phyloP scores from a whole-genome alignment of 352 stramenopile genomes.

The Peronospora tabacina region DNA sequence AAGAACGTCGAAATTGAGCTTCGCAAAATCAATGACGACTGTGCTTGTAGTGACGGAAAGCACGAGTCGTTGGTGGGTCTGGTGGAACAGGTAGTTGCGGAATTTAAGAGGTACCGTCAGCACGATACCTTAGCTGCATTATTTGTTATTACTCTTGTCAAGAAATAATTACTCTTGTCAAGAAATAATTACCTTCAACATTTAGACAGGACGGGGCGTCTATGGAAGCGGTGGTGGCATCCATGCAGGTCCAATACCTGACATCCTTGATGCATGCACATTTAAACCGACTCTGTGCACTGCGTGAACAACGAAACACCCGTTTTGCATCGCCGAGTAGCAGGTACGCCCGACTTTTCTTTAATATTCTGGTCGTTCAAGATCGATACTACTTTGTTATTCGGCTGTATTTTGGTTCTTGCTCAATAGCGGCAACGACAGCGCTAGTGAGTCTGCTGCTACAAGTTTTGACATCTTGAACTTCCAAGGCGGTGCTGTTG shows the following conservation, averaged over 20 bases:
- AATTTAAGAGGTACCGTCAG: conserved; percentile 12
- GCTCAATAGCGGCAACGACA: conserved; percentile 1
- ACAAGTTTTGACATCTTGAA: background rate
- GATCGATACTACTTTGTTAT: background rate
- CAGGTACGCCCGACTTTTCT: conserved; percentile 5
- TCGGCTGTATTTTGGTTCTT: background rate
- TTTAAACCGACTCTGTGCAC: conserved; percentile 6
- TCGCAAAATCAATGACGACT: conserved; percentile 4
- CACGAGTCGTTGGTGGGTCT: conserved; percentile 11
- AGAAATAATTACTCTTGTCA: background rate
- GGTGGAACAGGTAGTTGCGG: conserved; percentile 7
- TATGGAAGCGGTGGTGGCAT: conserved; percentile 13
- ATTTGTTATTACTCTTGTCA: background rate
- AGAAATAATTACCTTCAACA: background rate
- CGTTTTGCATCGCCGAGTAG: background rate
- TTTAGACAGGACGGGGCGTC: conserved; percentile 6
- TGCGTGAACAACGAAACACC: conserved; percentile 7
- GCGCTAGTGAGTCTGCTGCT: background rate
- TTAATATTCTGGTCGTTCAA: background rate
- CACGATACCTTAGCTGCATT: background rate
- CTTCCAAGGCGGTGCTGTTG: background rate
- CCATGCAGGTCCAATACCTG: conserved; percentile 14
- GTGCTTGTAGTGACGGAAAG: conserved; percentile 3
- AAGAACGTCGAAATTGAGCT: conserved; percentile 17
- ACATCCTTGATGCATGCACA: conserved; percentile 9